Base-by-base conservation (phyloP, 768 basidiomycete species). In the Chalciporus chontae region DNA sequence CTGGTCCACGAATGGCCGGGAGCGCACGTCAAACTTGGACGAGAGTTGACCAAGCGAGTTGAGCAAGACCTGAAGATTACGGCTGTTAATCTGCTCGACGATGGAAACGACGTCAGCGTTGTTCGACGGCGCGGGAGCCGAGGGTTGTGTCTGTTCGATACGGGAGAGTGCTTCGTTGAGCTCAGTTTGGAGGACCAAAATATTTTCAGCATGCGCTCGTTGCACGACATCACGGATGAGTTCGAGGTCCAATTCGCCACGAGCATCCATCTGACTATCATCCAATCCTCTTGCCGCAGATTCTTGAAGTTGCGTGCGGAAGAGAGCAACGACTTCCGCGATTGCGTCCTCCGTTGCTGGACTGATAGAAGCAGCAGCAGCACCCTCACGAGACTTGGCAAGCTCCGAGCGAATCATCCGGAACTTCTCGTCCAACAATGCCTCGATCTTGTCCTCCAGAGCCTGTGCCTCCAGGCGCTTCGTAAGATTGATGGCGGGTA, bases 161-260 rank as follows among this genome's bases (percentile, higher is more conserved):
- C 70, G 73, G 47, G 75, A 72, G 43, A 78, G 52, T 17, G 83
- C 60, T 23, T 75, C 72, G 17, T 71, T 71, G n/a, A 90, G 66
- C 57, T 90, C 86, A 9, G 69, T 76, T 61, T 80, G 80, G 48
- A 93, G 62, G 13, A 76, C 58, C 3, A 74, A 69, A 1, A 83
- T 68, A n/a, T 82, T 67, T 50, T 87, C 80, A 34, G 77, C 73
- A 31, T 88, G 83, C 11, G 81, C 79, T 56, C 86, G 78, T 54
- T 87, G 80, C 18, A 92, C 72, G 32, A 83, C 72, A 51, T 81
- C 81, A 59, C 78, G 84, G 61, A 92, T 76, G 53, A 88, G 70
- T 60, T 89, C 84, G 62, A 89, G 81, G 67, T 91, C 89, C 21
- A 90, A 68, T 55, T 91, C 88, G 17, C 85, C 87, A 26, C 81